Percentiles rank a stretch among this genome's conserved stretches.
These are phyloP conservation scores for Colletotrichum horii DNA, from an alignment of 2,329 filamentous ascomycete species.

Conservation along the genomic window DNA sequence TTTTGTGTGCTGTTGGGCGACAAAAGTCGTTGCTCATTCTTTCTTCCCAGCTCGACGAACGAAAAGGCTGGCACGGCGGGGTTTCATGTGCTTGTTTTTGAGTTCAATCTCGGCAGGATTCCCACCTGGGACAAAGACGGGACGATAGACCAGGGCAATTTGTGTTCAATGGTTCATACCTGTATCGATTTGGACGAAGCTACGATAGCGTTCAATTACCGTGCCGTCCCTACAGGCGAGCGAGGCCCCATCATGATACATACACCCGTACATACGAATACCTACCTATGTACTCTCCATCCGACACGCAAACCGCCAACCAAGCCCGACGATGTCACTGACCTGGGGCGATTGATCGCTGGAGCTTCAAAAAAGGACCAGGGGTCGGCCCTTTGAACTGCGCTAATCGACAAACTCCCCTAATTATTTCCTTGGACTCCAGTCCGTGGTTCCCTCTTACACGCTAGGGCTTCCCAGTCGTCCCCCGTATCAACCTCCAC, in stretches of 20 bases:
- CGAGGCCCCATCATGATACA: neutral
- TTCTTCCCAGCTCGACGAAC: neutral
- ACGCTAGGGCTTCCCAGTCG: neutral
- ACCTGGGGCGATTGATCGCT: neutral
- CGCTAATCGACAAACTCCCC: neutral
- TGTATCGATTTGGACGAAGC: neutral
- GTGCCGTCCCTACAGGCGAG: neutral
- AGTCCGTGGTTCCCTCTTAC: neutral
- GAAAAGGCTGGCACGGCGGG: neutral
- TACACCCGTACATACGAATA: neutral
- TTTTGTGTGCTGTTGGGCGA: neutral
- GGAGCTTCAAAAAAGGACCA: neutral
- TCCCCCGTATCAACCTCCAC: neutral
- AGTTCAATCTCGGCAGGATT: conserved; percentile 4
- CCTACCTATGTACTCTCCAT: neutral
- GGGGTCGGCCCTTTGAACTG: neutral
- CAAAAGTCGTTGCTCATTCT: neutral
- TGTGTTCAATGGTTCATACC: neutral
- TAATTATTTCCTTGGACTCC: neutral
- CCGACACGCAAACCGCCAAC: neutral
- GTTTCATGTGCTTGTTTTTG: conserved; percentile 7
- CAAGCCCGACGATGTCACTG: neutral
- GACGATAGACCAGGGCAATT: neutral
- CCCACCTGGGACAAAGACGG: neutral
- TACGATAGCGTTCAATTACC: neutral